A percentile compares a stretch with the other conserved stretches of the same genome.
Conservation (phyloP, 345 rosid genomes). For the Lepidium aucheri region DNA sequence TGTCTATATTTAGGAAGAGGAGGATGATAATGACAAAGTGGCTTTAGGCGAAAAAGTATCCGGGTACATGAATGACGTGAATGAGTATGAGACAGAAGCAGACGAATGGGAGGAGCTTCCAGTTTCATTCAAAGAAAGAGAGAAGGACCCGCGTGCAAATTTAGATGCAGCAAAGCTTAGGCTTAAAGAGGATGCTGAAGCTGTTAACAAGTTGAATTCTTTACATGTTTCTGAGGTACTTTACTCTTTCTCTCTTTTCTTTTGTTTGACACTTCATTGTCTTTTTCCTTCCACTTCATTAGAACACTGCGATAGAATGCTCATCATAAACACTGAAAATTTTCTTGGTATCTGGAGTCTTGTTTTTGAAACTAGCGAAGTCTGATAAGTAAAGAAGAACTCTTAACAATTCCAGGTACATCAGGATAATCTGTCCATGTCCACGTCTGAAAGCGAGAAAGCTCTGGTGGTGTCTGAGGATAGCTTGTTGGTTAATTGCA, state of each 20-base stretch:
- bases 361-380: not conserved
- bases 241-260: not conserved
- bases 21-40: slow-evolving; percentile 57
- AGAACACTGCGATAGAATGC: not conserved
- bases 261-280: not conserved
- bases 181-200: slow-evolving; percentile 70
- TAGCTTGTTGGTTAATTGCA: not conserved
- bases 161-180: slow-evolving; percentile 50
- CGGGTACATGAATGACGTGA: slow-evolving; percentile 33
- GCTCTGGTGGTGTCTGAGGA: slow-evolving; percentile 13
- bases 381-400: not conserved
- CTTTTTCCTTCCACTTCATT: not conserved
- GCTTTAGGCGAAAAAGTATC: slow-evolving; percentile 42
- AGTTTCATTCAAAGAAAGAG: slow-evolving; percentile 26
- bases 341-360: not conserved
- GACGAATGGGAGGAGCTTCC: slow-evolving; percentile 49
- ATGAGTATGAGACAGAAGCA: slow-evolving; percentile 42
- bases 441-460: not conserved
- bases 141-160: slow-evolving; percentile 77
- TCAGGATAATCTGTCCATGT: not conserved
- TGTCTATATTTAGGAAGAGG: slow-evolving; percentile 56
- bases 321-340: not conserved
- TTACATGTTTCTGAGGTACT: slow-evolving; percentile 42
- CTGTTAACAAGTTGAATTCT: slow-evolving; percentile 47
- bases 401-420: slow-evolving; percentile 1